Conservation (phyloP, 2,329 filamentous ascomycete species). For the Pseudodiploospora longispora region DNA sequence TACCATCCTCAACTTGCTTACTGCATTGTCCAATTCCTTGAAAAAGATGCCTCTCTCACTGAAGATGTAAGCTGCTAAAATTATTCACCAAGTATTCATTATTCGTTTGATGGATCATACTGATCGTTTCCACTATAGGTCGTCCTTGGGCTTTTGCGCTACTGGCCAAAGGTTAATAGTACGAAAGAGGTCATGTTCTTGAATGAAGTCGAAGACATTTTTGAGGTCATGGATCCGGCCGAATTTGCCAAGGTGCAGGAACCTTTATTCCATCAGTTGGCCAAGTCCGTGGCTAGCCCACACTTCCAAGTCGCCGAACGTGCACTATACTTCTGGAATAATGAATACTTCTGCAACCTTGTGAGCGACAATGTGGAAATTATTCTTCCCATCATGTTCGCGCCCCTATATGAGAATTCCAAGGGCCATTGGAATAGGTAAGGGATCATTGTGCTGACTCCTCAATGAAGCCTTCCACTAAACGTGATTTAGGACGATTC, state of each 20-base stretch:
- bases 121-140: constrained; percentile 45
- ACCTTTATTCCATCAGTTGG: constrained; percentile 91
- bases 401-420: constrained; percentile 94
- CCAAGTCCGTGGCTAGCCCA: constrained; percentile 95
- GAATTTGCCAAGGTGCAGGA: constrained; percentile 99
- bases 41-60: constrained; percentile 93
- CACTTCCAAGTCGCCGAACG: constrained; percentile 98
- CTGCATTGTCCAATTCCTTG: constrained; percentile 96
- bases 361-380: constrained; percentile 99
- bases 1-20: constrained; percentile 98
- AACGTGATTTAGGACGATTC: constrained; percentile 67
- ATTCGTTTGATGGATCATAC: not conserved
- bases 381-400: constrained; percentile 98
- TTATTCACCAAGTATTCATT: not conserved
- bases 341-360: constrained; percentile 98
- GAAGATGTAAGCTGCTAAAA: constrained; percentile 64
- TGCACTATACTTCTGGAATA: constrained; percentile 99
- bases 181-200: constrained; percentile 99
- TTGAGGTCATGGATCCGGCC: constrained; percentile 98
- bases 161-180: constrained; percentile 99
- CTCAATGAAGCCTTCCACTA: not conserved
- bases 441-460: constrained; percentile 17
- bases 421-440: constrained; percentile 99
- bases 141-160: constrained; percentile 85
- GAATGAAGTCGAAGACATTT: constrained; percentile 98